phyloP scores from a whole-genome alignment of 2,329 filamentous ascomycete species.

The Anthostomella pinea region DNA sequence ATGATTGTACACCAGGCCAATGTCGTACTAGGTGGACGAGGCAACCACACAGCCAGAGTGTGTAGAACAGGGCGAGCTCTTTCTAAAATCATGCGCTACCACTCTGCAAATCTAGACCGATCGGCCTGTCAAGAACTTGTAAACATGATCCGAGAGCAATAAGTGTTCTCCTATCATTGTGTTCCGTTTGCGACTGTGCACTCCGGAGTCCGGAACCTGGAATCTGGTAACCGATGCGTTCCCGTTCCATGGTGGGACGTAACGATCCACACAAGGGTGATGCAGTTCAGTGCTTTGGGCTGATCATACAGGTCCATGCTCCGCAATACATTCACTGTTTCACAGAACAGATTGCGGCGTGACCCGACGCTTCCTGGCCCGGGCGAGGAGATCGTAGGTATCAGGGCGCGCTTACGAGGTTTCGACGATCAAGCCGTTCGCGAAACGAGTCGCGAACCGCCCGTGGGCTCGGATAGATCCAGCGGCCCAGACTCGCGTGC shows the following conservation, averaged over 20 bases:
- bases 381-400: background rate
- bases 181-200: no score
- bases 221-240: no score
- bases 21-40: no score
- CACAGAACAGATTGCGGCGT: slow-evolving; percentile 1
- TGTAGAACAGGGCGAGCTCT: no score
- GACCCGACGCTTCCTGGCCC: background rate
- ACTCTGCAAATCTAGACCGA: no score
- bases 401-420: background rate
- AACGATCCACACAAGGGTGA: slow-evolving; percentile 4
- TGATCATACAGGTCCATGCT: slow-evolving; percentile 6
- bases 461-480: slow-evolving; percentile 1
- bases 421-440: slow-evolving; percentile 2
- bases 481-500: background rate
- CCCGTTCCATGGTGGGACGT: background rate
- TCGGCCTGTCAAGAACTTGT: no score
- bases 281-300: slow-evolving; percentile 1
- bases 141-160: no score
- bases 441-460: slow-evolving; percentile 1
- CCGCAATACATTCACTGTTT: slow-evolving; percentile 10
- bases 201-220: no score
- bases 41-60: no score
- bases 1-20: no score
- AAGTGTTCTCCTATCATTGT: no score
- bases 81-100: no score